A percentile compares a stretch with the other conserved stretches of the same genome.
phyloP scores from a whole-genome alignment of 1,284 basidiomycete genomes.

The Microbotryum violaceum region DNA sequence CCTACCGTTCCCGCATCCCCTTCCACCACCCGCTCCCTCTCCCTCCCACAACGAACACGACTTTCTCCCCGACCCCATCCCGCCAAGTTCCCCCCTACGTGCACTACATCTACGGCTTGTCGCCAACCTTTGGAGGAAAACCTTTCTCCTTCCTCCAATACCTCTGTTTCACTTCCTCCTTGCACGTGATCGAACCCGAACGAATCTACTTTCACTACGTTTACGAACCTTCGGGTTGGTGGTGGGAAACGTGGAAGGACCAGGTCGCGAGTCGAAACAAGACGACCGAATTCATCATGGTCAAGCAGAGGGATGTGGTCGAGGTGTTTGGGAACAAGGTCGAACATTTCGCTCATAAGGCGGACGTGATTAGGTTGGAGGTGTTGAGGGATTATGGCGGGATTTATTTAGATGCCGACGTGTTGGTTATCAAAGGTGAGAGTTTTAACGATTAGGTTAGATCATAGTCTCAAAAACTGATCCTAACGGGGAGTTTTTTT shows the following conservation, averaged over 20 bases:
- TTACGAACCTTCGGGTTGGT: constrained; percentile 20
- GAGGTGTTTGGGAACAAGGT: constrained; percentile 34
- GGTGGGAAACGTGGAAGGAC: constrained; percentile 16
- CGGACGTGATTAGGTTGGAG: constrained; percentile 43
- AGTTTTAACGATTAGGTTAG: no score
- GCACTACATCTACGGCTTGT: constrained; percentile 32
- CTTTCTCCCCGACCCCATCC: constrained; percentile 2
- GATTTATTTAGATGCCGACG: constrained; percentile 48
- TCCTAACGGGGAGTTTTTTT: no score
- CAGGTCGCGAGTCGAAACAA: background rate
- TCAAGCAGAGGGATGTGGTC: constrained; percentile 24
- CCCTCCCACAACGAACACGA: background rate
- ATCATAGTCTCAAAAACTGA: no score
- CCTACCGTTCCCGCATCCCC: constrained; percentile 9
- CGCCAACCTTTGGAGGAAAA: constrained; percentile 26
- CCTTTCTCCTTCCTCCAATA: constrained; percentile 32
- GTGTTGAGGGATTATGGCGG: constrained; percentile 44
- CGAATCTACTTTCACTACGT: constrained; percentile 25
- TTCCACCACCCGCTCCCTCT: constrained; percentile 13
- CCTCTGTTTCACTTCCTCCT: constrained; percentile 25
- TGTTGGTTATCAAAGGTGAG: constrained; percentile 19
- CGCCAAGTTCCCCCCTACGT: constrained; percentile 25
- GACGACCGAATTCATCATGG: constrained; percentile 12
- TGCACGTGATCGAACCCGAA: constrained; percentile 15
- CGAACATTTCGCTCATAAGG: constrained; percentile 42